These are phyloP conservation scores for Rhodocollybia butyracea DNA, from an alignment of 768 basidiomycete genomes.

Conservation along the genomic window DNA sequence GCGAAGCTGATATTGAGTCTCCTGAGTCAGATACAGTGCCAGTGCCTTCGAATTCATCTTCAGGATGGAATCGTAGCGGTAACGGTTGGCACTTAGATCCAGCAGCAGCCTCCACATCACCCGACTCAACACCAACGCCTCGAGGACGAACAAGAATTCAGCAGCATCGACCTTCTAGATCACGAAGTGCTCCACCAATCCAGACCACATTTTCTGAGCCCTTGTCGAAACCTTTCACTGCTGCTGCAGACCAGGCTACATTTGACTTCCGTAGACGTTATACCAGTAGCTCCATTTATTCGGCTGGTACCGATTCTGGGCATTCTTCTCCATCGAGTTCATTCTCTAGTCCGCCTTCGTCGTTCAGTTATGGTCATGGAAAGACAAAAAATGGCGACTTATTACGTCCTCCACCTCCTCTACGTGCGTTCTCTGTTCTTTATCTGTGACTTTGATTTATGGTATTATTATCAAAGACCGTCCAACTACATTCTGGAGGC, in stretches of 20 bases:
- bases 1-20: neutral
- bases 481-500: slow-evolving; percentile 82
- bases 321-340: slow-evolving; percentile 23
- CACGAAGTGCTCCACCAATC: slow-evolving; percentile 41
- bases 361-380: slow-evolving; percentile 17
- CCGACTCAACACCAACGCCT: slow-evolving; percentile 16
- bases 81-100: slow-evolving; percentile 18
- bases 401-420: slow-evolving; percentile 58
- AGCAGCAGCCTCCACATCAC: slow-evolving; percentile 11
- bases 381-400: slow-evolving; percentile 43
- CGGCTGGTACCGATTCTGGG: neutral
- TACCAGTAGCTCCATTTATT: slow-evolving; percentile 3
- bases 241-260: neutral
- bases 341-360: slow-evolving; percentile 26
- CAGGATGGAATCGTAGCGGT: neutral
- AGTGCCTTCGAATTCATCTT: neutral
- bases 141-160: slow-evolving; percentile 4
- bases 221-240: slow-evolving; percentile 2
- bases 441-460: neutral
- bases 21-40: slow-evolving; percentile 3
- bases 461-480: slow-evolving; percentile 45
- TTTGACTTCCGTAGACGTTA: slow-evolving; percentile 3
- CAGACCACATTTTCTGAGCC: slow-evolving; percentile 12
- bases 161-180: slow-evolving; percentile 40
- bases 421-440: slow-evolving; percentile 39